Evolutionary conservation across 805 yeast species (phyloP).

Genomic region (Kuraishia borneana): DNA sequence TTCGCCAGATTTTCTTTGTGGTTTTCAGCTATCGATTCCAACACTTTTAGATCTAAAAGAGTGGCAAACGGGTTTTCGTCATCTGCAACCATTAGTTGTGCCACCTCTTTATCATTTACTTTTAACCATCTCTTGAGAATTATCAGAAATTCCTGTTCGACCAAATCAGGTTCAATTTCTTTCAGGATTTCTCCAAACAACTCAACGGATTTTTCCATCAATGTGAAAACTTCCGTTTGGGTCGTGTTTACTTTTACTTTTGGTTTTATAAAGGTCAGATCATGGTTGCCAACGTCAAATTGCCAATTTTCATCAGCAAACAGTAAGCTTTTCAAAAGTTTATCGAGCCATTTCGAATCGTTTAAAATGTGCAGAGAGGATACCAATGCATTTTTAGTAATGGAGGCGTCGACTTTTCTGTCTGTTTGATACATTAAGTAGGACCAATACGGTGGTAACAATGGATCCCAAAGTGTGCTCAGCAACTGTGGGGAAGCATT

Average conservation of each 20-base stretch:
- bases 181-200: conserved; percentile 31
- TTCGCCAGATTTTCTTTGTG: conserved; percentile 46
- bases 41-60: conserved; percentile 47
- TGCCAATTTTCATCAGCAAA: conserved; percentile 25
- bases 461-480: conserved; percentile 16
- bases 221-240: conserved; percentile 24
- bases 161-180: conserved; percentile 34
- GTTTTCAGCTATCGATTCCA: conserved; percentile 48
- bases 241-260: conserved; percentile 4
- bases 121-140: conserved; percentile 54
- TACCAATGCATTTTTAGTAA: conserved; percentile 26
- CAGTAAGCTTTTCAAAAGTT: conserved; percentile 21
- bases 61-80: conserved; percentile 37
- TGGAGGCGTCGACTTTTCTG: conserved; percentile 19
- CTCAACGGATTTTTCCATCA: conserved; percentile 32
- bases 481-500: conserved; percentile 25
- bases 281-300: conserved; percentile 29
- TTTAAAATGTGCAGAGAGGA: conserved; percentile 16
- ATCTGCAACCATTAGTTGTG: conserved; percentile 8
- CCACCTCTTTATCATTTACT: conserved; percentile 6
- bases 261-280: conserved; percentile 10
- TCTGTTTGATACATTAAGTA: conserved; percentile 26
- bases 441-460: conserved; percentile 28
- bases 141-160: conserved; percentile 34
- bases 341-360: conserved; percentile 14